These are phyloP conservation scores for Basidiobolus meristosporus DNA, from an alignment of 371 early-diverging fungal genomes.

Conservation along the genomic window DNA sequence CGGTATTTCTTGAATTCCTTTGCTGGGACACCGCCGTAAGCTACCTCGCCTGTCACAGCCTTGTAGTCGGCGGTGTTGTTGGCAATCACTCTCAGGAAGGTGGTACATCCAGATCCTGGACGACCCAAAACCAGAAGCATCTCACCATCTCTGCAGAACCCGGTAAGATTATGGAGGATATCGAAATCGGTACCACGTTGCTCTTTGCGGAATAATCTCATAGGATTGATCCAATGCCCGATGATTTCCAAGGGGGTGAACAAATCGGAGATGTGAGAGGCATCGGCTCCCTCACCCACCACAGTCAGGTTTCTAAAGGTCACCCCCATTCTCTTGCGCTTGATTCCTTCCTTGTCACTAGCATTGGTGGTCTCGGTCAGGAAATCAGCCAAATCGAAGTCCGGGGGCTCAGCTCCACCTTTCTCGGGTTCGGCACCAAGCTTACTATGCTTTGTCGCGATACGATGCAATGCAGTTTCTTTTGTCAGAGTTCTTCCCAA, in stretches of 20 bases:
- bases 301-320: constrained; percentile 11
- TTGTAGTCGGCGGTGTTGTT: constrained; percentile 35
- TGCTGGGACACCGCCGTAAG: constrained; percentile 33
- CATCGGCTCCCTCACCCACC: constrained; percentile 9
- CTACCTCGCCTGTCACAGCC: constrained; percentile 21
- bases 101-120: constrained; percentile 50
- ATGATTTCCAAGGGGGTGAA: constrained; percentile 9
- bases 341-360: constrained; percentile 9
- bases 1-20: constrained; percentile 20
- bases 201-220: too few species aligned
- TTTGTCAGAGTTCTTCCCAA: too few species aligned
- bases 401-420: too few species aligned
- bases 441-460: too few species aligned
- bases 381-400: not conserved
- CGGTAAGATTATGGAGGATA: constrained; percentile 29
- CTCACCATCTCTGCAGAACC: constrained; percentile 39
- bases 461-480: too few species aligned
- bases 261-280: constrained; percentile 7
- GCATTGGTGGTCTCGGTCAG: not conserved
- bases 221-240: too few species aligned
- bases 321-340: constrained; percentile 10
- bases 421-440: too few species aligned
- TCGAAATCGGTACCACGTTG: not conserved
- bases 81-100: constrained; percentile 35
- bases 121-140: constrained; percentile 51